These are phyloP conservation scores for Ophiostoma novo-ulmi DNA, from an alignment of 2,329 filamentous ascomycete species.

Conservation along the genomic window DNA sequence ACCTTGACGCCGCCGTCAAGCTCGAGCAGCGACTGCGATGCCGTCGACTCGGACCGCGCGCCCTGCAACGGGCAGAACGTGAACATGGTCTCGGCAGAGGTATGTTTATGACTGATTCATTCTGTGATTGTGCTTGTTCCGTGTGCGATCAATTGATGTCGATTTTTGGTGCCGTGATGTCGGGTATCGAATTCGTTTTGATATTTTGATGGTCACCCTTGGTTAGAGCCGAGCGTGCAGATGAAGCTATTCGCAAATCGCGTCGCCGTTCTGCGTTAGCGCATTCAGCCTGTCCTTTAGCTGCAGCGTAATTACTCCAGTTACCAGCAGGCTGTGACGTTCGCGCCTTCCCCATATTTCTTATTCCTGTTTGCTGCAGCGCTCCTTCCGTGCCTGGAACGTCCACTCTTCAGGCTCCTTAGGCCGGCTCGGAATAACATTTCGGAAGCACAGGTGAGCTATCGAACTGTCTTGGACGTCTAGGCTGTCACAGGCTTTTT, in stretches of 20 bases:
- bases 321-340: slow-evolving; percentile 17
- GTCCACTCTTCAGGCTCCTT: neutral
- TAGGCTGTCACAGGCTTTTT: slow-evolving; percentile 6
- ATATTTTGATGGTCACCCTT: neutral
- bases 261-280: slow-evolving; percentile 23
- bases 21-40: slow-evolving; percentile 92
- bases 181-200: neutral
- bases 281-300: slow-evolving; percentile 15
- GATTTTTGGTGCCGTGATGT: neutral
- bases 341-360: slow-evolving; percentile 10
- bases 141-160: neutral
- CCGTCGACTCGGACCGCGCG: slow-evolving; percentile 78
- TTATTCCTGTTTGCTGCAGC: neutral
- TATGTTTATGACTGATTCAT: neutral
- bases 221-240: neutral
- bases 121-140: neutral
- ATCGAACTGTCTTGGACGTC: neutral
- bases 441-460: neutral
- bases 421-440: slow-evolving; percentile 4
- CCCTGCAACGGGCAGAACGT: slow-evolving; percentile 90
- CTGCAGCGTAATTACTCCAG: neutral
- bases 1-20: slow-evolving; percentile 96
- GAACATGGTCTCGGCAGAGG: slow-evolving; percentile 62
- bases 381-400: slow-evolving; percentile 4
- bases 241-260: slow-evolving; percentile 23